These are phyloP conservation scores for Hysterium pulicare DNA, from an alignment of 2,329 filamentous ascomycete species.

Conservation along the genomic window DNA sequence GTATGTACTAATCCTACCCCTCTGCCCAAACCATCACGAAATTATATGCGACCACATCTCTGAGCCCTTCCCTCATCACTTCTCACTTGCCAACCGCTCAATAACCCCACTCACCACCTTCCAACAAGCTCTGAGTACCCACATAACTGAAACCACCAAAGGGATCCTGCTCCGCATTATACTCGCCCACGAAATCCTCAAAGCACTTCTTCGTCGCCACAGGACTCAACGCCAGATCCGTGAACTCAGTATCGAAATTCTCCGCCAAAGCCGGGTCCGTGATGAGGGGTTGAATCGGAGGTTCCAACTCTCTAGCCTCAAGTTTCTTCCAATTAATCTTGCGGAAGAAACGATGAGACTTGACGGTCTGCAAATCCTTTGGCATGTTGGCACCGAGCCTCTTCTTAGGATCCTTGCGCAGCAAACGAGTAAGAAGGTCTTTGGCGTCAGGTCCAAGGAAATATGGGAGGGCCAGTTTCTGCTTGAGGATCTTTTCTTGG, in stretches of 20 bases:
- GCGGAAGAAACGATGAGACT: constrained; percentile 92
- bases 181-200: constrained; percentile 16
- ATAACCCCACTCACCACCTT: constrained; percentile 31
- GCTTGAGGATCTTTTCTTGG: constrained; percentile 90
- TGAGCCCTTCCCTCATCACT: no score
- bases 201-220: constrained; percentile 39
- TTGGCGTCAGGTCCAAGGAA: constrained; percentile 90
- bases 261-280: constrained; percentile 94
- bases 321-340: constrained; percentile 94
- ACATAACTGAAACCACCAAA: constrained; percentile 56
- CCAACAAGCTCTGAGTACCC: constrained; percentile 49
- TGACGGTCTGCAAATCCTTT: constrained; percentile 80
- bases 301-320: constrained; percentile 74
- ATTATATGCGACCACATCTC: no score
- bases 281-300: constrained; percentile 89
- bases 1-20: no score
- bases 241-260: constrained; percentile 95
- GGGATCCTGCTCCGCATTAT: constrained; percentile 41
- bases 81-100: not conserved
- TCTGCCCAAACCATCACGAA: no score
- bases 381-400: constrained; percentile 84
- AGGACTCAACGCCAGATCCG: constrained; percentile 76
- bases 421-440: constrained; percentile 82
- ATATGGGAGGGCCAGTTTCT: constrained; percentile 85
- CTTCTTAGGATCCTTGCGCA: constrained; percentile 90